These are phyloP conservation scores for Teratosphaeria gauchensis DNA, from an alignment of 2,329 filamentous ascomycete species.

Conservation along the genomic window DNA sequence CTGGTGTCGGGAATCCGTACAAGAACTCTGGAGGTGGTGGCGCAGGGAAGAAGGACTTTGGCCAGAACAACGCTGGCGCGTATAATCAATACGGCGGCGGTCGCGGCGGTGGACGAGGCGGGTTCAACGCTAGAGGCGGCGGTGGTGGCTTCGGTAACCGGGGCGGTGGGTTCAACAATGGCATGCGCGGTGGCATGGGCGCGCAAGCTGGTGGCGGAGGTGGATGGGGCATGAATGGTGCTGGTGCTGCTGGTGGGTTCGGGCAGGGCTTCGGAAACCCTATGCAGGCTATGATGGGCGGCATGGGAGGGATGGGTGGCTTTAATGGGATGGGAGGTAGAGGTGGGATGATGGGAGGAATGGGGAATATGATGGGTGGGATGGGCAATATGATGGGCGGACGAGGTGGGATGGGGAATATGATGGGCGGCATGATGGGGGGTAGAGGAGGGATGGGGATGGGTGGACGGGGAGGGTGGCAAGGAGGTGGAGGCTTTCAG, in stretches of 20 bases:
- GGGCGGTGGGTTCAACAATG: conserved; percentile 7
- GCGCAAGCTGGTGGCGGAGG: conserved; percentile 4
- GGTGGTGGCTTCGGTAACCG: conserved; percentile 4
- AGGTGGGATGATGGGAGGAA: conserved; percentile 17
- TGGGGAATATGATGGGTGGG: conserved; percentile 21
- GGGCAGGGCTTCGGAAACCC: conserved; percentile 3
- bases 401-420: conserved; percentile 4
- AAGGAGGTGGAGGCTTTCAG: conserved; percentile 24
- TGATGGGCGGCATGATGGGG: conserved; percentile 33
- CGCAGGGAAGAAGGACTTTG: conserved; percentile 9
- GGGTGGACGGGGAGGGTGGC: conserved; percentile 12
- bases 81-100: conserved; percentile 32
- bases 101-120: conserved; percentile 21
- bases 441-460: conserved; percentile 32
- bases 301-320: conserved; percentile 8
- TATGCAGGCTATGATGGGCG: conserved; percentile 11
- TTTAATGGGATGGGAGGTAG: conserved; percentile 5
- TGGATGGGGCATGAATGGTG: background rate
- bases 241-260: conserved; percentile 3
- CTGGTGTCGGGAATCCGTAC: conserved; percentile 60
- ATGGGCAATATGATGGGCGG: conserved; percentile 28
- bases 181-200: conserved; percentile 2
- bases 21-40: conserved; percentile 57
- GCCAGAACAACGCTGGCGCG: conserved; percentile 6
- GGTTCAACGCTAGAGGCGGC: conserved; percentile 14